These are phyloP conservation scores for Secale cereale DNA, from an alignment of 176 grass and related monocot species.

Conservation along the genomic window DNA sequence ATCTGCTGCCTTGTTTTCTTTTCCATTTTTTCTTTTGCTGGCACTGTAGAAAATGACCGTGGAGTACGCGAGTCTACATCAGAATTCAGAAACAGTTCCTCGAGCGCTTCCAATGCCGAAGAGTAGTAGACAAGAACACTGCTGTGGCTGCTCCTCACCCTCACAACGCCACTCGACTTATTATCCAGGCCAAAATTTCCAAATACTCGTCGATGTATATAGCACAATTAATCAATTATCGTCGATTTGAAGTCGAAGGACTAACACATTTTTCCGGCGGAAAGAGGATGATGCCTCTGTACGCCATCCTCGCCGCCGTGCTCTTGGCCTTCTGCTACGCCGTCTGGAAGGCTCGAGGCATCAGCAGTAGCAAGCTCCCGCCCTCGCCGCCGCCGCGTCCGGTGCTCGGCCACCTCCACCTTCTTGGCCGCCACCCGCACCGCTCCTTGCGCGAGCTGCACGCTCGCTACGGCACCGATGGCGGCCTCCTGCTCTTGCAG, in stretches of 20 bases:
- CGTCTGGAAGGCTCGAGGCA: background rate
- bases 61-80: too few species aligned
- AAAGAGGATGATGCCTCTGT: slow-evolving; percentile 20
- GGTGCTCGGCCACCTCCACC: slow-evolving; percentile 59
- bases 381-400: slow-evolving; percentile 59
- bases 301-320: slow-evolving; percentile 19
- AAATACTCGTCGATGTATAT: background rate
- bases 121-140: too few species aligned
- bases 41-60: too few species aligned
- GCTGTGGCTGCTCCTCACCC: background rate
- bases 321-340: background rate
- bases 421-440: slow-evolving; percentile 41
- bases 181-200: background rate
- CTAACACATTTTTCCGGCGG: background rate
- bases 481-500: slow-evolving; percentile 44
- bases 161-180: too few species aligned
- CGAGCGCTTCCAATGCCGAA: too few species aligned
- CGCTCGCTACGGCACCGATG: slow-evolving; percentile 23
- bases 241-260: background rate
- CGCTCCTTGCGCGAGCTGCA: slow-evolving; percentile 42
- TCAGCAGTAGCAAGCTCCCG: slow-evolving; percentile 32
- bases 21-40: too few species aligned
- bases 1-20: too few species aligned
- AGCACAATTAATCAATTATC: background rate
- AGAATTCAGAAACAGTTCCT: too few species aligned